phyloP scores from a whole-genome alignment of 495 filamentous ascomycete genomes.

The Beverwykella pulmonaria region DNA sequence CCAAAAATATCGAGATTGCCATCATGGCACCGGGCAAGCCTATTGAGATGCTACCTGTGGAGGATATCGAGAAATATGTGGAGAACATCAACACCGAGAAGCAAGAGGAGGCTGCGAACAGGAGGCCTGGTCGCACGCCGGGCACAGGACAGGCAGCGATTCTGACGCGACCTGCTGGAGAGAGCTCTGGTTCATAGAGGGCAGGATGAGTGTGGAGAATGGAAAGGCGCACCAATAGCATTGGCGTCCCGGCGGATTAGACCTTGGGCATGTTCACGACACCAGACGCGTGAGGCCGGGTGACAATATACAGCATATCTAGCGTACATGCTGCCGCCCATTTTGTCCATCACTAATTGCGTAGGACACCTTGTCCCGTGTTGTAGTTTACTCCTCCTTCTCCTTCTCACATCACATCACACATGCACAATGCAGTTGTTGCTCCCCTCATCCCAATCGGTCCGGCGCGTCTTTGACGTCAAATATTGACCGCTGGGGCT shows the following conservation, averaged over 20 bases:
- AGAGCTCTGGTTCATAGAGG: slow-evolving; percentile 34
- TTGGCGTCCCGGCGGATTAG: slow-evolving; percentile 33
- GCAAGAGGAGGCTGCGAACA: slow-evolving; percentile 95
- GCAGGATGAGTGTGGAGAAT: not conserved
- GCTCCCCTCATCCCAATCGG: slow-evolving; percentile 64
- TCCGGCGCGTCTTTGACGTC: slow-evolving; percentile 71
- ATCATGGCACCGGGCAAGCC: slow-evolving; percentile 94
- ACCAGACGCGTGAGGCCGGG: slow-evolving; percentile 7
- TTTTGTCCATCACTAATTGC: not conserved
- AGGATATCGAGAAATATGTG: slow-evolving; percentile 94
- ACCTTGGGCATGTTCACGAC: slow-evolving; percentile 28
- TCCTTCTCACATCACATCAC: slow-evolving; percentile 30
- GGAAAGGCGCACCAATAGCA: slow-evolving; percentile 24
- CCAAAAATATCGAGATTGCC: slow-evolving; percentile 99
- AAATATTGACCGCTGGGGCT: slow-evolving; percentile 64
- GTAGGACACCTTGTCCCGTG: not conserved
- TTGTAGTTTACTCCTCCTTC: not conserved
- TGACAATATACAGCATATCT: slow-evolving; percentile 23
- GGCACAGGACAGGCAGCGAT: slow-evolving; percentile 79
- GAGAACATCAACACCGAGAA: slow-evolving; percentile 99
- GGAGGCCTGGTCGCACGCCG: slow-evolving; percentile 81
- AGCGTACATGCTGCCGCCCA: not conserved
- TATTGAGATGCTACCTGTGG: slow-evolving; percentile 91
- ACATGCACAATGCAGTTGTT: not conserved
- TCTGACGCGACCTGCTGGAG: slow-evolving; percentile 64